These are phyloP conservation scores for Chytriomyces sp. DNA, from an alignment of 192 early-diverging fungal genomes.

Conservation along the genomic window DNA sequence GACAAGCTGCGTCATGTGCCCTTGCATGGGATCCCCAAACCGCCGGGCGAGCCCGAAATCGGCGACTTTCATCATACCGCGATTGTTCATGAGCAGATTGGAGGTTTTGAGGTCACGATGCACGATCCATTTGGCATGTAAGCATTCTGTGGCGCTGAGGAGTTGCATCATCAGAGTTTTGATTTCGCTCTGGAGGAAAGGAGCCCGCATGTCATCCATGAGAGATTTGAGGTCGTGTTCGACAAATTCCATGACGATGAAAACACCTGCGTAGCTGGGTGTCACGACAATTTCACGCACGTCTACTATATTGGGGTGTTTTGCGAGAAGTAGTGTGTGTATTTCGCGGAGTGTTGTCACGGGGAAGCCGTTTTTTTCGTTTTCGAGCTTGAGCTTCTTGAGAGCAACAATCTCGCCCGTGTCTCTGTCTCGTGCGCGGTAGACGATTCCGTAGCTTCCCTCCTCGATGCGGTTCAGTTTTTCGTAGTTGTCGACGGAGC, in stretches of 20 bases:
- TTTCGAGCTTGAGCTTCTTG: slow-evolving; percentile 75
- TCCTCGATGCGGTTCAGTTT: slow-evolving; percentile 96
- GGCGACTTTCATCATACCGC: slow-evolving; percentile 74
- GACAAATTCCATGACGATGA: slow-evolving; percentile 97
- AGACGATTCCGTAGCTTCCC: slow-evolving; percentile 95
- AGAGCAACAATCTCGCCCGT: slow-evolving; percentile 82
- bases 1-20: slow-evolving; percentile 65
- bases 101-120: slow-evolving; percentile 54
- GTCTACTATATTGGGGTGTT: slow-evolving; percentile 78
- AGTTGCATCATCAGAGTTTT: slow-evolving; percentile 59
- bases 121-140: slow-evolving; percentile 62
- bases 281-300: slow-evolving; percentile 79
- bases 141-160: slow-evolving; percentile 48
- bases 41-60: slow-evolving; percentile 60
- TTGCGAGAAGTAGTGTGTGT: slow-evolving; percentile 66
- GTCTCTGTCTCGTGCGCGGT: slow-evolving; percentile 78
- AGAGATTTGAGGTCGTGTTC: slow-evolving; percentile 92
- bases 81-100: slow-evolving; percentile 61
- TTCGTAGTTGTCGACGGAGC: slow-evolving; percentile 84
- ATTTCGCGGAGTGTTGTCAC: slow-evolving; percentile 83
- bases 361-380: slow-evolving; percentile 78
- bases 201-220: slow-evolving; percentile 78
- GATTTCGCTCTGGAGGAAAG: slow-evolving; percentile 84
- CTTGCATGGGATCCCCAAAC: slow-evolving; percentile 54
- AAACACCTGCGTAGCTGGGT: slow-evolving; percentile 67